phyloP scores from a whole-genome alignment of 1,139 yeast genomes.

The Magnusiomyces clavatus region DNA sequence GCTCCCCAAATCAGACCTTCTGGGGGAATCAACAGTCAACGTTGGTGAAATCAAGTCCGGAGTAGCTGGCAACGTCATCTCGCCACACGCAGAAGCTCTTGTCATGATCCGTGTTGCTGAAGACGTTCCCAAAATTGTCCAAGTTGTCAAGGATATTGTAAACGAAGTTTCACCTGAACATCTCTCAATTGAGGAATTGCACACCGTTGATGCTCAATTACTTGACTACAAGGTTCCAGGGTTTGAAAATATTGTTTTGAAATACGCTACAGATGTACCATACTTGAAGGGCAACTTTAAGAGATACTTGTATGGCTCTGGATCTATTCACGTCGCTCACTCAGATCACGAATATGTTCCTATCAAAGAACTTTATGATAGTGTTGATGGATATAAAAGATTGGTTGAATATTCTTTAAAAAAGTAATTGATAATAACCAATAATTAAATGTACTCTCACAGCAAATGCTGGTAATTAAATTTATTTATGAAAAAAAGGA shows the following conservation, averaged over 20 bases:
- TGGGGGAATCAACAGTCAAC: conserved; percentile 58
- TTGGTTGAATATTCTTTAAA: conserved; percentile 32
- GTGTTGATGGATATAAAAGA: conserved; percentile 50
- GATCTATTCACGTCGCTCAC: conserved; percentile 59
- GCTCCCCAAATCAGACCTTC: conserved; percentile 44
- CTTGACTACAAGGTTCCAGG: conserved; percentile 57
- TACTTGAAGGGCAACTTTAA: conserved; percentile 35
- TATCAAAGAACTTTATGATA: conserved; percentile 41
- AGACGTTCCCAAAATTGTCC: conserved; percentile 28
- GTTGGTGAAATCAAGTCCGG: conserved; percentile 55
- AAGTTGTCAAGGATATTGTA: conserved; percentile 33
- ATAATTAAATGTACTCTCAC: too few species aligned
- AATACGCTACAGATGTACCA: conserved; percentile 63
- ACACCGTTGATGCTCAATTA: conserved; percentile 36
- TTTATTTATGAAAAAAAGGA: too few species aligned
- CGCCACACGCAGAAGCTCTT: conserved; percentile 48
- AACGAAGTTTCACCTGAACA: conserved; percentile 30
- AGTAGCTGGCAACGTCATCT: conserved; percentile 54
- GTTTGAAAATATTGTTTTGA: conserved; percentile 47
- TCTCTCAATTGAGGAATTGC: conserved; percentile 24
- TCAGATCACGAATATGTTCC: conserved; percentile 52
- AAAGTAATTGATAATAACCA: not conserved
- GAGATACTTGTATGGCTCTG: conserved; percentile 62
- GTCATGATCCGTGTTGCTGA: conserved; percentile 50
- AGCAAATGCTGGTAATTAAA: too few species aligned